Evolutionary conservation across 2,329 filamentous ascomycete genomes (phyloP).

Genomic region (Phoma sp.): DNA sequence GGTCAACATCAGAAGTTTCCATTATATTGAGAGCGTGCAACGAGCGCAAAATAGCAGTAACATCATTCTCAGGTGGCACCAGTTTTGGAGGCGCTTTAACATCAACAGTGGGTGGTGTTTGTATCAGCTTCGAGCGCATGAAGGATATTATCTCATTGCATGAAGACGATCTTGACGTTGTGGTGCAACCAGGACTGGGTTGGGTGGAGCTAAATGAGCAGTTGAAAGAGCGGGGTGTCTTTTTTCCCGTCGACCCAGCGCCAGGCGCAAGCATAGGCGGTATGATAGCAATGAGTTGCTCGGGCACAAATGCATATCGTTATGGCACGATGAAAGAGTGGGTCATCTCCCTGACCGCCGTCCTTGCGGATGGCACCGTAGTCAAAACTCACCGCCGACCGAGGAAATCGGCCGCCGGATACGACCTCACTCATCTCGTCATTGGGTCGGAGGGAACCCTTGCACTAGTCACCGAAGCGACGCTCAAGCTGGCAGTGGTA

Average conservation of each 20-base stretch:
- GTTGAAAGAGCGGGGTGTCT: conserved; percentile 69
- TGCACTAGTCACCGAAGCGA: conserved; percentile 87
- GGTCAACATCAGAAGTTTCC: conserved; percentile 77
- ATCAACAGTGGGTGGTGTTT: conserved; percentile 78
- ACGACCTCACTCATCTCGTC: conserved; percentile 86
- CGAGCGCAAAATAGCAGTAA: conserved; percentile 77
- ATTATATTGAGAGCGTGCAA: conserved; percentile 85
- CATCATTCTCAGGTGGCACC: conserved; percentile 83
- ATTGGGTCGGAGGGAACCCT: conserved; percentile 92
- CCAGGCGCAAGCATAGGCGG: conserved; percentile 90
- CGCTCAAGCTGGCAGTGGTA: conserved; percentile 78
- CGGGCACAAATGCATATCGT: conserved; percentile 85
- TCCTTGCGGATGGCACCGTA: conserved; percentile 84
- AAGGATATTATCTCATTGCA: conserved; percentile 81
- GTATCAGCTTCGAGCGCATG: conserved; percentile 85
- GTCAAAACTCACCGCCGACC: conserved; percentile 87
- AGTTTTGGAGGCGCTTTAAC: conserved; percentile 87
- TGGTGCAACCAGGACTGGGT: conserved; percentile 69
- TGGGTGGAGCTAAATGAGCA: conserved; percentile 84
- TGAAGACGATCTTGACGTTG: conserved; percentile 66
- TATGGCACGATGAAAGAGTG: conserved; percentile 95
- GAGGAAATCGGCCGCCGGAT: conserved; percentile 87
- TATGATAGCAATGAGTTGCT: conserved; percentile 72
- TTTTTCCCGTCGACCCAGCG: conserved; percentile 92
- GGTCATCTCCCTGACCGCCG: conserved; percentile 83